Evolutionary conservation across 78 protist genomes (phyloP), one percentile per base, ranked within the genome.

Genomic region (Monocercomonoides exilis): DNA sequence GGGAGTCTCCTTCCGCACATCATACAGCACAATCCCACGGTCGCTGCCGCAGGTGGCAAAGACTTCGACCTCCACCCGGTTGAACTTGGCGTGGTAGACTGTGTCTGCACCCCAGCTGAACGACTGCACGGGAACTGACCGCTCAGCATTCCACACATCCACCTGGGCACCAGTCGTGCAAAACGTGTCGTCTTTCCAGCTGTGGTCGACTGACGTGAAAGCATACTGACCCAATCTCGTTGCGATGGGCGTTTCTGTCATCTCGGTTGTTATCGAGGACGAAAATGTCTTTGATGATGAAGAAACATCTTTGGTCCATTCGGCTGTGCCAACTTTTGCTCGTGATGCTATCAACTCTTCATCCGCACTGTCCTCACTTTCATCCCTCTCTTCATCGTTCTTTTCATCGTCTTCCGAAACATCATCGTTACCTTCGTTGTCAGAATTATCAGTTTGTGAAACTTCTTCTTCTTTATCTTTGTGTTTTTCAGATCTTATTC

Each of bases 1-100:
- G n/a, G 91, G 87, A 3, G 82, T 3, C 11, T 35, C 21, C 42
- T 4, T 44, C 11, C 88, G 81, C 4, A 87, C 34, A 64, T 89
- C 91, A 35, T 86, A 87, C 11, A 89, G 35, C 44, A 85, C 87
- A 34, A 89, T 2, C 42, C 70, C 11, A 32, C 88, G 87, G 2
- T 89, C 89, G 1, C 82, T 77, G 3, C 41, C 41, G 2, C 81
- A 29, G 3, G 89, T 70, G 3, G 87, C 86, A 2, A 89, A 5
- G 43, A 85, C 3, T 42, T 89, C 43, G 21, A 35, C 3, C 33
- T 86, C 87, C 38, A 86, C 43, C 34, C 87, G 88, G 5, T 86
- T 42, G 77, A 36, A 86, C 81, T 21, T 70, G 3, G 41, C 6
- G 6, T 54, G 77, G 54, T 5, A 84, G 6, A 84, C 46, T 5